Conservation (phyloP, 306 rosid genomes). For the Pterocarpus macrocarpus region DNA sequence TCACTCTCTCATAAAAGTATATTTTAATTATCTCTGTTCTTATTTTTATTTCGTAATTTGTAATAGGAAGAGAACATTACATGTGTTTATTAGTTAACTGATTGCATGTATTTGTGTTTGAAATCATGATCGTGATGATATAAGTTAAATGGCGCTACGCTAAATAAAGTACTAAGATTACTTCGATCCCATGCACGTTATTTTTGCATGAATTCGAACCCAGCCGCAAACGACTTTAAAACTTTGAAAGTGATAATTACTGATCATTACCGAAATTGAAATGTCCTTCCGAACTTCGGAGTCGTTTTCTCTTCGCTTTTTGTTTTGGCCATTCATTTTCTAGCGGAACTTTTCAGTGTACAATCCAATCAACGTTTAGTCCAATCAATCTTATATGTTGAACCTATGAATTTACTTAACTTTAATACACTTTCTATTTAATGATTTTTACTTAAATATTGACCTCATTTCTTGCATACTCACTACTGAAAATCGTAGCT, state of each 20-base stretch:
- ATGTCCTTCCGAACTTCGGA: background rate
- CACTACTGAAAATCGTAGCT: background rate
- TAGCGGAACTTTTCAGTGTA: background rate
- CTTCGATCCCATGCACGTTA: background rate
- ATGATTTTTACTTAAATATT: background rate
- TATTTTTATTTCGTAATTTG: conserved; percentile 12
- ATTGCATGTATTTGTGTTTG: conserved; percentile 21
- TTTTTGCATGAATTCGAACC: conserved; percentile 21
- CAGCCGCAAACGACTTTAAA: background rate
- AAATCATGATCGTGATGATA: background rate
- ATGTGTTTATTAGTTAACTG: conserved; percentile 37
- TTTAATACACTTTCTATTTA: background rate
- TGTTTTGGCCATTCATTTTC: background rate
- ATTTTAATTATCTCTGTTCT: conserved; percentile 14
- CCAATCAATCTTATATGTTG: background rate
- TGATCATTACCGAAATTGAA: background rate
- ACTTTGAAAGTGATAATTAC: background rate
- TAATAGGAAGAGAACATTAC: background rate
- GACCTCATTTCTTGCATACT: background rate
- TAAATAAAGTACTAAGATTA: conserved; percentile 17
- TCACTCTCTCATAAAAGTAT: background rate
- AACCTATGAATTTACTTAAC: background rate
- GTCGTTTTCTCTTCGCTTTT: conserved; percentile 5
- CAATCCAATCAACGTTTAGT: background rate
- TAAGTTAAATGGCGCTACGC: conserved; percentile 9